Evolutionary conservation across 768 basidiomycete species (phyloP), one percentile per base, ranked within the genome.

Genomic region (Mrakia gelida): DNA sequence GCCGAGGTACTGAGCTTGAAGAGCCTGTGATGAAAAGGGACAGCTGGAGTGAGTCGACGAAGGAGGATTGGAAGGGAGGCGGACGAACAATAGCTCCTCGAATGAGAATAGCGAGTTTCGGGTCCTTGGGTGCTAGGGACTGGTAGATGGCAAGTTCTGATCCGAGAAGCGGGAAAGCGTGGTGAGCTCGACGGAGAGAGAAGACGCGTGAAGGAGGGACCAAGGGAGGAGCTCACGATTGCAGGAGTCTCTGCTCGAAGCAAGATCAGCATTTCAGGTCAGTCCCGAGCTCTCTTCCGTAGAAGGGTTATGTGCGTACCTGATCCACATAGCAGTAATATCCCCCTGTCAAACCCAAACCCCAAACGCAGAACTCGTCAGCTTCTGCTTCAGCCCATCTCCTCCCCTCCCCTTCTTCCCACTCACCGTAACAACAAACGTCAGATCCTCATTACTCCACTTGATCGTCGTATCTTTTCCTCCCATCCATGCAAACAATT

Each of bases 61-160:
- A 34, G 6, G 6, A 71, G 15, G n/a, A 0, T n/a, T 23, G 30
- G 71, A 56, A 28, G 34, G 45, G 15, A 13, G 49, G 34, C 2
- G 4, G 23, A n/a, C 83, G 92, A 91, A 77, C 90, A 81, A 93
- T 92, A 63, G 92, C 90, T n/a, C 90, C 92, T 82, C 90, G 92
- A 63, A 92, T 89, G 6, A 92, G 85, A 2, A 87, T 87, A 13
- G 89, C 88, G 32, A 93, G 86, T 26, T 89, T 85, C 10, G 83
- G 84, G 83, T 93, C 92, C 18, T 85, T 81, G 4, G 88, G 82
- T 26, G 92, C 85, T 28, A 93, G 86, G 18, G 86, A 81, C 79
- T 87, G 87, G 82, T 93, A 93, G 75, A 90, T 89, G 26, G 90
- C 90, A 80, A 93, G 91, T 89, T 92, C 70, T 71, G 59, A 59